phyloP scores from a whole-genome alignment of 495 filamentous ascomycete species.

The Hypoxylon fuscum region DNA sequence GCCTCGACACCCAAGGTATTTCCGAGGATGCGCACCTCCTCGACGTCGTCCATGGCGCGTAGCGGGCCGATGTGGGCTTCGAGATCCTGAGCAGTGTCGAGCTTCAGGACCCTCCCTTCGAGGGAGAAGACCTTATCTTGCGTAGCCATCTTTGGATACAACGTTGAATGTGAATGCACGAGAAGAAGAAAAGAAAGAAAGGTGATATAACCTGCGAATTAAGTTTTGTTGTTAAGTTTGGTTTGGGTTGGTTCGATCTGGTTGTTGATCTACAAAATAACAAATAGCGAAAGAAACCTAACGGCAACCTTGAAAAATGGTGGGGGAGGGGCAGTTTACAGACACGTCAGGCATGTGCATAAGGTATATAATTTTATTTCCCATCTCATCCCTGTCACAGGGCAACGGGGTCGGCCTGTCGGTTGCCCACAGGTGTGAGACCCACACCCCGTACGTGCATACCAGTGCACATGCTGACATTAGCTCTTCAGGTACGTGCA shows the following conservation, averaged over 20 bases:
- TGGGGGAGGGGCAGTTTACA: constrained; percentile 2
- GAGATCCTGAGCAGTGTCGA: constrained; percentile 85
- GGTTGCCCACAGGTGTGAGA: background rate
- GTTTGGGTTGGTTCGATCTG: too few species aligned
- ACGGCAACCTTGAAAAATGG: constrained; percentile 1
- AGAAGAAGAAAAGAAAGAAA: background rate
- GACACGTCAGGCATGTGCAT: background rate
- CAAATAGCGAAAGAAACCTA: background rate
- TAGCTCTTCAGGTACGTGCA: background rate
- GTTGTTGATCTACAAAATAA: too few species aligned
- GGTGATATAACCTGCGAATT: background rate
- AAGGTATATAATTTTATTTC: background rate
- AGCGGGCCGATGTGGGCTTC: constrained; percentile 83
- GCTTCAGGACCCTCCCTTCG: constrained; percentile 88
- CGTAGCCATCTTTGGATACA: constrained; percentile 51
- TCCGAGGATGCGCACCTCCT: constrained; percentile 83
- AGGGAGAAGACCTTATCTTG: constrained; percentile 82
- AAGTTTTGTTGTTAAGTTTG: constrained; percentile 4
- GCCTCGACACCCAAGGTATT: constrained; percentile 93
- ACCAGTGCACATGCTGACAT: background rate
- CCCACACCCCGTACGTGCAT: background rate
- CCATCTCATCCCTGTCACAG: background rate
- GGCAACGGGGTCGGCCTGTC: background rate
- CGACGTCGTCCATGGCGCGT: constrained; percentile 73
- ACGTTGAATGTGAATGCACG: background rate